Evolutionary conservation across 1,139 yeast genomes (phyloP), one percentile per base, ranked within the genome.

Genomic region (Diutina rugosa): DNA sequence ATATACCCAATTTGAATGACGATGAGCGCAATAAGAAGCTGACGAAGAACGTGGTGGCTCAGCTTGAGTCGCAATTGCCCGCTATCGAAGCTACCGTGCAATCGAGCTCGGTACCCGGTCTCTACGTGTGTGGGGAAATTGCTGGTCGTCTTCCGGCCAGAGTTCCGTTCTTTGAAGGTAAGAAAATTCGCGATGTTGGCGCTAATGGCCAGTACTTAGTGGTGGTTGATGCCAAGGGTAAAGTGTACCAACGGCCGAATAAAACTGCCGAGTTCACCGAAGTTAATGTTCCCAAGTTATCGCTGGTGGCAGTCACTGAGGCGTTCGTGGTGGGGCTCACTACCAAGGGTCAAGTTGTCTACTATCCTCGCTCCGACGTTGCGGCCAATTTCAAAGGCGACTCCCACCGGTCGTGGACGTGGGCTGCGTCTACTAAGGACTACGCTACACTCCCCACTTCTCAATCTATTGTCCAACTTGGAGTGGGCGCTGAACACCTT

Each of bases 161-260:
- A 63, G 67, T 87, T 6, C 72, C 76, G 1, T 79, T 74, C 62
- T 90, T 91, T 63, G 90, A 90, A 63, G 79, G 79, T 52, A 76
- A 77, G 70, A 63, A 74, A 18, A 68, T 90, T 54, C 74, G 78
- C 54, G 87, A 84, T 63, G 80, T 90, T n/a, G 72, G 74, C 46
- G 64, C 88, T 18, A 65, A 69, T 1, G 71, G 74, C 28, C 81
- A 77, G 29, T 69, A 68, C 8, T 74, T 84, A 30, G 87, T 82
- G 3, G 84, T 83, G 1, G 84, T 95, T 28, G 79, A 85, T 59
- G 78, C 78, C 1, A 78, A 79, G 30, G 98, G 98, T n/a, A 80
- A 85, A 63, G 76, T 89, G 28, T 84, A 81, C 58, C 88, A 85
- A 7, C 41, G 53, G 14, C 14, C 26, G 1, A 30, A 14, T 12